These are phyloP conservation scores for Sphagnum tenellum DNA, from an alignment of 225 moss, liverwort and hornwort genomes.

Conservation along the genomic window DNA sequence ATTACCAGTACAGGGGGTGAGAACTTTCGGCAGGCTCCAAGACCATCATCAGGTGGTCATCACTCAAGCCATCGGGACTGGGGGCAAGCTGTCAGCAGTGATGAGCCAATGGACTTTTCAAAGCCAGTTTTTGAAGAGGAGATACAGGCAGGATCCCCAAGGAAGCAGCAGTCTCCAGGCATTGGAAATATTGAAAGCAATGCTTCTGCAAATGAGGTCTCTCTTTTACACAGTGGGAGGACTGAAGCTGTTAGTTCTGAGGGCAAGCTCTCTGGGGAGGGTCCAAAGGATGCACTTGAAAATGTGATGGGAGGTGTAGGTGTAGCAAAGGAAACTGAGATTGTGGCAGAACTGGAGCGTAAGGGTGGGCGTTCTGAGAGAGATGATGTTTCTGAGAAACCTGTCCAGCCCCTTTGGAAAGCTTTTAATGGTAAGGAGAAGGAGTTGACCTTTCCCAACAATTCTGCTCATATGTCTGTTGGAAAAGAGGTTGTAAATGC, in stretches of 20 bases:
- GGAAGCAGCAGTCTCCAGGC: too few relatives aligned
- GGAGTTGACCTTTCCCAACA: too few relatives aligned
- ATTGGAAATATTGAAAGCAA: too few relatives aligned
- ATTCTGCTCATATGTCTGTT: conserved; percentile 32
- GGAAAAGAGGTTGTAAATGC: conserved; percentile 19
- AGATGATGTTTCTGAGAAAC: too few relatives aligned
- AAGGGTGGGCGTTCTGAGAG: too few relatives aligned
- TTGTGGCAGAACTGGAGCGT: too few relatives aligned
- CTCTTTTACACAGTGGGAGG: conserved; percentile 2
- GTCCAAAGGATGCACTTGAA: too few relatives aligned
- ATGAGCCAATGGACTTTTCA: conserved; percentile 98
- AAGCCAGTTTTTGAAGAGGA: conserved; percentile 98
- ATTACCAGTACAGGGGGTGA: conserved; percentile 15
- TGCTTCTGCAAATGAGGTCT: conserved; percentile 2
- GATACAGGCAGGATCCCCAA: conserved; percentile 29
- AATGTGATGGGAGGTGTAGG: too few relatives aligned
- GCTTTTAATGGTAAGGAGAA: too few relatives aligned
- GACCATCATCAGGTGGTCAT: conserved; percentile 30
- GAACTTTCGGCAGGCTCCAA: conserved; percentile 32
- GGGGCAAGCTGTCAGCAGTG: conserved; percentile 87
- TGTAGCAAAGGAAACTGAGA: too few relatives aligned
- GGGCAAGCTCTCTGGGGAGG: conserved; percentile 16
- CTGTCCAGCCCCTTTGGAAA: too few relatives aligned
- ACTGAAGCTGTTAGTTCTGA: conserved; percentile 21
- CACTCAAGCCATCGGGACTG: conserved; percentile 73